These are phyloP conservation scores for Diplocarpon mali DNA, from an alignment of 2,329 filamentous ascomycete species.

Conservation along the genomic window DNA sequence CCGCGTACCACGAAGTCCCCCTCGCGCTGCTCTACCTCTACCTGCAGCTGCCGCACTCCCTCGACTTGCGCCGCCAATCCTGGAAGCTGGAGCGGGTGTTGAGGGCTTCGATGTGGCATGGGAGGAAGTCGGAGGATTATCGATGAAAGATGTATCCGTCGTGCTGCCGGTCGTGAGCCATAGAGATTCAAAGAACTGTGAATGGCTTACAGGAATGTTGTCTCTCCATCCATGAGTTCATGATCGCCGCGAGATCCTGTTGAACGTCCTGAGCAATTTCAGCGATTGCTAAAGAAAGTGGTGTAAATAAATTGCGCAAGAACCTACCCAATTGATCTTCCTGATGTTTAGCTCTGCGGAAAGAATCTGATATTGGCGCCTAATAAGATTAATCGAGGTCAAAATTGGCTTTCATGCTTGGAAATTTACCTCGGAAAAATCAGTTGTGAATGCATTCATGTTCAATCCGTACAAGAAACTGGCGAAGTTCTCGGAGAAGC, in stretches of 20 bases:
- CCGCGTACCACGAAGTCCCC: constrained; percentile 24
- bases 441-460: constrained; percentile 98
- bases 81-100: constrained; percentile 24
- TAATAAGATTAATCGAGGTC: constrained; percentile 28
- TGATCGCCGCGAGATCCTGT: constrained; percentile 27
- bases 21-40: constrained; percentile 24
- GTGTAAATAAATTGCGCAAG: not conserved
- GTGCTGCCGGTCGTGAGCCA: constrained; percentile 44
- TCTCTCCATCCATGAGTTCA: constrained; percentile 46
- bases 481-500: constrained; percentile 93
- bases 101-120: constrained; percentile 35
- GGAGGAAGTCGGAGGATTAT: constrained; percentile 58
- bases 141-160: constrained; percentile 82
- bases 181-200: not conserved
- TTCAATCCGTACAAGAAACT: constrained; percentile 93
- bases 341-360: constrained; percentile 52
- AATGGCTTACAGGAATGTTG: constrained; percentile 66
- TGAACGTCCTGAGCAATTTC: constrained; percentile 20
- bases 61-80: constrained; percentile 18
- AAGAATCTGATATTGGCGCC: constrained; percentile 78
- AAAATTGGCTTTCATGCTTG: not conserved
- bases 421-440: constrained; percentile 79
- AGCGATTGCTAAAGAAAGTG: constrained; percentile 2
- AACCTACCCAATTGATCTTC: constrained; percentile 37
- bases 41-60: constrained; percentile 20